Evolutionary conservation across 1,284 basidiomycete species (phyloP).

Genomic region (Rhodotorula sp.): DNA sequence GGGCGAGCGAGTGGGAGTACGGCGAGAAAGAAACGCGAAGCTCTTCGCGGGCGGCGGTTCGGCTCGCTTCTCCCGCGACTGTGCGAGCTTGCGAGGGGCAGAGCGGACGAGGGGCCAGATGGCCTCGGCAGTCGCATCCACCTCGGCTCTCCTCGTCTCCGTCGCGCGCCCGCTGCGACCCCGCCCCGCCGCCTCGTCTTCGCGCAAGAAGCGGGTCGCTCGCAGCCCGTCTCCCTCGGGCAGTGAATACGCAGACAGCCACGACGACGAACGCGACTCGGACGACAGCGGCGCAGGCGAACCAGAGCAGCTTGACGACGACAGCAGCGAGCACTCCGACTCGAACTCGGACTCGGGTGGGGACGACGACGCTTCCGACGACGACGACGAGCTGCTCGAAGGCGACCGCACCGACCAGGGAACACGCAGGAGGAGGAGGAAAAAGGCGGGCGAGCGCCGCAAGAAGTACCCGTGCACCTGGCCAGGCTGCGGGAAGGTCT

Average conservation of each 20-base stretch:
- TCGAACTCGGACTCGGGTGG: neutral
- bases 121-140: constrained; percentile 27
- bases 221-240: neutral
- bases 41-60: no score
- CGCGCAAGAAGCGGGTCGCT: neutral
- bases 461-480: constrained; percentile 62
- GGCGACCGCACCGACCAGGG: neutral
- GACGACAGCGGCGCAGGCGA: no score
- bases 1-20: no score
- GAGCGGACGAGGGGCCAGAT: neutral
- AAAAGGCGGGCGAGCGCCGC: constrained; percentile 3
- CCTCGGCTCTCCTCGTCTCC: constrained; percentile 17
- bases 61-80: neutral
- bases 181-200: neutral
- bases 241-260: neutral
- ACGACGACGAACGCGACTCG: neutral
- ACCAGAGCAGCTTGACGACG: no score
- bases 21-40: no score
- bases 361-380: neutral
- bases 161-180: neutral
- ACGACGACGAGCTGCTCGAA: neutral
- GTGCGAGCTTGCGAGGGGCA: neutral
- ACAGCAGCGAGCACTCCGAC: neutral
- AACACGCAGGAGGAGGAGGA: neutral
- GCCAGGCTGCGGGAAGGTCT: constrained; percentile 73